Evolutionary conservation across 2,329 filamentous ascomycete species (phyloP), one percentile per base, ranked within the genome.

Genomic region (Aspergillus sp.): DNA sequence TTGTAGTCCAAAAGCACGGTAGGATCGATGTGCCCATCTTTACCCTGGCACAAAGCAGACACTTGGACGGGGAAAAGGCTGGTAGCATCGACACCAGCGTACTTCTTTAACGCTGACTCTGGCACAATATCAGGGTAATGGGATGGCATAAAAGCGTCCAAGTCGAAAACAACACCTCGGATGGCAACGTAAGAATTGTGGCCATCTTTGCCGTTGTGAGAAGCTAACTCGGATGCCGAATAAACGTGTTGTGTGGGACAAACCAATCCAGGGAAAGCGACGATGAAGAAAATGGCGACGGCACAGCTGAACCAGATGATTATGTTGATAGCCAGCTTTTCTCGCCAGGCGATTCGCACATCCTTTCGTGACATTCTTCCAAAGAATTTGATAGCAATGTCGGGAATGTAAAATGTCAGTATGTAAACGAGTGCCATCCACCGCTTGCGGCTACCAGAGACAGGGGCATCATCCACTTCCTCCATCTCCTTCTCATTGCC

Each of bases 291-390:
- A 44, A 86, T 79, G 27, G 88, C 82, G 39, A 87, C 68, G 11
- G 71, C 73, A 69, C 91, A 97, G 62, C 78, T 81, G 45, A 91
- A 72, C 93, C 94, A 98, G 63, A 98, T 98, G 61, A 97, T 78
- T 65, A 98, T 76, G 73, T 98, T 98, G 77, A 98, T 98, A 42
- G 93, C 91, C 46, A 98, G 66, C 75, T 98, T 98, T 67, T 98
- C 93, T 61, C 93, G 80, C 93, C 93, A 98, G 1, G 93, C 93
- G 64, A 86, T 77, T 26, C 90, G 86, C 7, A 98, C 82, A 65
- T 98, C 93, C 63, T 94, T 94, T 48, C 93, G 87, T 47, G 86
- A 79, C 85, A 96, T 96, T 40, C 86, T 79, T 19, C 91, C 91
- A 33, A 95, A 48, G 56, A 76, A 75, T 42, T 82, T 80, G 62